phyloP scores from a whole-genome alignment of 2,329 filamentous ascomycete genomes.

The Graphilbum ipis-grandicollis region DNA sequence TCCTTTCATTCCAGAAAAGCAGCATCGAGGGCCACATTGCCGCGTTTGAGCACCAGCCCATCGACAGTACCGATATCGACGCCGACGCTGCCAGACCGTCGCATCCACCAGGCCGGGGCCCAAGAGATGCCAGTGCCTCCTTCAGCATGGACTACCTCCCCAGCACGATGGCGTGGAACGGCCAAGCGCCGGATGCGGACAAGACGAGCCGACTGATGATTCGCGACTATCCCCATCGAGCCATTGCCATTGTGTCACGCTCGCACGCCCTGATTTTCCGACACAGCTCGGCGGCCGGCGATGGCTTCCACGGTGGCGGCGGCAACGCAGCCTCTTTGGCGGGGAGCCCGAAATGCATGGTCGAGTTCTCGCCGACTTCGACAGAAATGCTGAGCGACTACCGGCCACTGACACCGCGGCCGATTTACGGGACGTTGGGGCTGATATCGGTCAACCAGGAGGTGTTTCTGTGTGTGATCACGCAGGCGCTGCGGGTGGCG shows the following conservation, averaged over 20 bases:
- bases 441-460: constrained; percentile 70
- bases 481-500: constrained; percentile 59
- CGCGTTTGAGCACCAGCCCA: too few relatives aligned
- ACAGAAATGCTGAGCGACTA: constrained; percentile 58
- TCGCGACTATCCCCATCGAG: constrained; percentile 71
- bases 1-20: too few relatives aligned
- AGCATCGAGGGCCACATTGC: too few relatives aligned
- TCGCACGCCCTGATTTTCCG: constrained; percentile 73
- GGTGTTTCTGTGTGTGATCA: constrained; percentile 84
- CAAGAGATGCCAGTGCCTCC: background rate
- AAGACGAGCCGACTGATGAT: constrained; percentile 64
- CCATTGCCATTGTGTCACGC: constrained; percentile 69
- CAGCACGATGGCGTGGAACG: constrained; percentile 22
- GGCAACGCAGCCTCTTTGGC: too few relatives aligned
- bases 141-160: constrained; percentile 29
- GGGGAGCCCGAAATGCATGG: constrained; percentile 66
- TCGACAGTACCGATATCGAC: too few relatives aligned
- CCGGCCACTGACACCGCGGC: constrained; percentile 53
- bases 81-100: too few relatives aligned
- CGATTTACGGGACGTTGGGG: constrained; percentile 72
- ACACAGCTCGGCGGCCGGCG: constrained; percentile 43
- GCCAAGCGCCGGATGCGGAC: constrained; percentile 31
- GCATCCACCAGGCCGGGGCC: background rate
- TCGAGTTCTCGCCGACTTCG: constrained; percentile 58
- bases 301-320: constrained; percentile 17